These are phyloP conservation scores for Cyphellophora europaea DNA, from an alignment of 2,329 filamentous ascomycete genomes.

Conservation along the genomic window DNA sequence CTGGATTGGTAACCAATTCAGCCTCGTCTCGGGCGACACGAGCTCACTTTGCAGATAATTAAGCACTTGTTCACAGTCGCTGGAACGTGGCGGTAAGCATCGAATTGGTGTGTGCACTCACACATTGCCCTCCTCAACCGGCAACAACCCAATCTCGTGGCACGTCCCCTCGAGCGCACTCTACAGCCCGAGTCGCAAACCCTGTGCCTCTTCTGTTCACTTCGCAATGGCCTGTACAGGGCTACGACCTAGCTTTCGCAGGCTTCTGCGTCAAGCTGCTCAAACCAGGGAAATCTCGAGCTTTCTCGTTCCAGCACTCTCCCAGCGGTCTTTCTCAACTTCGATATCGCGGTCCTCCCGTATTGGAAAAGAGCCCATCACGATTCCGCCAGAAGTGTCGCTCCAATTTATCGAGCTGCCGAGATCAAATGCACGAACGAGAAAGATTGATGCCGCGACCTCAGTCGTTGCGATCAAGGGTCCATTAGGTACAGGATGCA, in stretches of 20 bases:
- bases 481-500: conserved; percentile 65
- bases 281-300: conserved; percentile 51
- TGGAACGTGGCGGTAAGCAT: too few relatives aligned
- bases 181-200: too few relatives aligned
- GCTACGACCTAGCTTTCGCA: conserved; percentile 51
- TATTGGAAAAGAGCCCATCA: conserved; percentile 72
- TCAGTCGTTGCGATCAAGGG: conserved; percentile 65
- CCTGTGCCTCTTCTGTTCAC: too few relatives aligned
- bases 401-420: conserved; percentile 59
- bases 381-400: conserved; percentile 75
- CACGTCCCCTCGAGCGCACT: too few relatives aligned
- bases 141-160: too few relatives aligned
- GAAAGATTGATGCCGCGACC: conserved; percentile 52
- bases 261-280: conserved; percentile 40
- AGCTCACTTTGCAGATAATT: too few relatives aligned
- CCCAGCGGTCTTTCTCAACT: conserved; percentile 58
- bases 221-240: conserved; percentile 57
- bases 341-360: conserved; percentile 63
- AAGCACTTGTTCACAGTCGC: too few relatives aligned
- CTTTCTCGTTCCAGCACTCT: conserved; percentile 67
- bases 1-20: too few relatives aligned
- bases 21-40: too few relatives aligned
- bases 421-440: conserved; percentile 47
- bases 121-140: too few relatives aligned
- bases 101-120: too few relatives aligned